A percentile compares a stretch with the other conserved stretches of the same genome.
Evolutionary conservation across 179 eudicot species (phyloP).

Genomic region (Corrigiola litoralis): DNA sequence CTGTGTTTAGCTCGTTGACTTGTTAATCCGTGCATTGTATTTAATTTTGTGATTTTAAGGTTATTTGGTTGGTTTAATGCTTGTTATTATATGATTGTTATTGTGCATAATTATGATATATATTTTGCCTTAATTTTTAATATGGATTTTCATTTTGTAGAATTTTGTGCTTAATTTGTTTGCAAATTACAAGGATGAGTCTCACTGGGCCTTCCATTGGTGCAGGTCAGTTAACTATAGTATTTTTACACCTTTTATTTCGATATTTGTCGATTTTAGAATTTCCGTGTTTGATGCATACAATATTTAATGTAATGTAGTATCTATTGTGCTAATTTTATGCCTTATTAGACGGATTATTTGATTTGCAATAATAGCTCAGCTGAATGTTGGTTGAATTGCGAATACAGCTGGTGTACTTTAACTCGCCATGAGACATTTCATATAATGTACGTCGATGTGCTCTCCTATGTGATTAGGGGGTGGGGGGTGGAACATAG

Average conservation of each 20-base stretch:
- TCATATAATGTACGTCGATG: too few species aligned
- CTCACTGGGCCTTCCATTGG: conserved; percentile 51
- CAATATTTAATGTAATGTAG: background rate
- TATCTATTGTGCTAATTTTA: background rate
- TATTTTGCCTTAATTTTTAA: background rate
- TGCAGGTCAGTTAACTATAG: conserved; percentile 54
- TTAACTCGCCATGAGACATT: too few species aligned
- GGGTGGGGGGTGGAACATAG: too few species aligned
- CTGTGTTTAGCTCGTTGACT: too few species aligned
- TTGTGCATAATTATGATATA: background rate
- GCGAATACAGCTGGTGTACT: background rate
- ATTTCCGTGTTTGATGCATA: background rate
- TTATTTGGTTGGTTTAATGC: conserved; percentile 1
- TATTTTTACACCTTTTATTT: background rate
- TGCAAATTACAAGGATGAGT: conserved; percentile 41
- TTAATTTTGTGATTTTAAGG: conserved; percentile 1
- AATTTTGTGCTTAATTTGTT: background rate
- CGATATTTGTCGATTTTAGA: background rate
- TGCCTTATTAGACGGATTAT: background rate
- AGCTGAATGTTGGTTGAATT: background rate
- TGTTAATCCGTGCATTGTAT: too few species aligned
- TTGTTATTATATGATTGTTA: background rate
- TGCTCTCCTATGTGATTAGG: too few species aligned
- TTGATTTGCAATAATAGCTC: background rate
- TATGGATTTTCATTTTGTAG: conserved; percentile 13